These are phyloP conservation scores for Paxillus rubicundulus DNA, from an alignment of 768 basidiomycete genomes.

Conservation along the genomic window DNA sequence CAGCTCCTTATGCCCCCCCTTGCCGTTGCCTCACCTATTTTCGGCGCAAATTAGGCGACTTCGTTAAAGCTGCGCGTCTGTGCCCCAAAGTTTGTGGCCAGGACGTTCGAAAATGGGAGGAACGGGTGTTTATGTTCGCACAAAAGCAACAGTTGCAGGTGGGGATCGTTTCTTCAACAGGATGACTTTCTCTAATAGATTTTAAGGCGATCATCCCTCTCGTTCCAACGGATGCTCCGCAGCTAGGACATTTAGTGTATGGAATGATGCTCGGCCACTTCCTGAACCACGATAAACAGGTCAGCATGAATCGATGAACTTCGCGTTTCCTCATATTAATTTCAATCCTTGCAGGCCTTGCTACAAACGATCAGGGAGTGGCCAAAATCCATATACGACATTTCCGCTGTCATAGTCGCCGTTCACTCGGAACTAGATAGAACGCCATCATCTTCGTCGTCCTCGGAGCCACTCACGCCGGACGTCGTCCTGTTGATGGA, in stretches of 20 bases:
- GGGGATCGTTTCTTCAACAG: constrained; percentile 15
- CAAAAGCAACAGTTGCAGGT: constrained; percentile 79
- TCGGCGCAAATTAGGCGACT: constrained; percentile 46
- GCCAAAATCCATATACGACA: constrained; percentile 90
- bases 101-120: constrained; percentile 85
- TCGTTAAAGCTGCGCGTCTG: constrained; percentile 74
- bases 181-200: background rate
- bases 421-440: constrained; percentile 80
- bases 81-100: constrained; percentile 84
- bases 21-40: background rate
- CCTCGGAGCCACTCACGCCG: constrained; percentile 40
- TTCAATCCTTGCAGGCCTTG: constrained; percentile 50
- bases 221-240: constrained; percentile 80
- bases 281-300: constrained; percentile 71
- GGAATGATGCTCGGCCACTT: constrained; percentile 93
- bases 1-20: constrained; percentile 12
- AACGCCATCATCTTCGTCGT: constrained; percentile 47
- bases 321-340: background rate
- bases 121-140: constrained; percentile 91
- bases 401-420: constrained; percentile 83
- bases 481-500: constrained; percentile 79
- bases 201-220: constrained; percentile 81
- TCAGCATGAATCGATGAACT: constrained; percentile 25
- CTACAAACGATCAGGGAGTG: constrained; percentile 79
- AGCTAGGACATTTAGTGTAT: constrained; percentile 81